A percentile compares a stretch with the other conserved stretches of the same genome.
Evolutionary conservation across 2,329 filamentous ascomycete genomes (phyloP).

Genomic region (Stagonosporopsis chrysanthemi): DNA sequence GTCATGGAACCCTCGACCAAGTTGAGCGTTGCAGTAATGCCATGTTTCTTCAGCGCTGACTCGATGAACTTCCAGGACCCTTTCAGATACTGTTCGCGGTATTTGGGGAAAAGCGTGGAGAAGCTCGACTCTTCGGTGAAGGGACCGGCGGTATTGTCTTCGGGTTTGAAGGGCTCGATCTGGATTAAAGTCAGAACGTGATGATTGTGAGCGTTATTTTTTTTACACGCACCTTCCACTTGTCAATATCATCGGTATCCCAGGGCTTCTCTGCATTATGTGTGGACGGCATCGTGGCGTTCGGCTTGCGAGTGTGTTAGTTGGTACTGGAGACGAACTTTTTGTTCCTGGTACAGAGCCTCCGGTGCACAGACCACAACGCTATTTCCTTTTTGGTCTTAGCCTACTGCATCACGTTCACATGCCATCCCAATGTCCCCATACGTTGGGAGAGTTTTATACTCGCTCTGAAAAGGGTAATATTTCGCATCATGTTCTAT

Average conservation of each 20-base stretch:
- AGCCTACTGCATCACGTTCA: constrained; percentile 1
- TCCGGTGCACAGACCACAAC: background rate
- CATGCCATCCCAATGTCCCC: background rate
- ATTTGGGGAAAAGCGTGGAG: constrained; percentile 87
- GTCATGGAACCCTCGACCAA: constrained; percentile 96
- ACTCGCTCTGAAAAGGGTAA: background rate
- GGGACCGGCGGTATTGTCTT: constrained; percentile 83
- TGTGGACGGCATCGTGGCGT: constrained; percentile 77
- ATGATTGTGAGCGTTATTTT: background rate
- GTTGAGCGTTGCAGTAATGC: constrained; percentile 91
- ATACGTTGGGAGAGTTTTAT: background rate
- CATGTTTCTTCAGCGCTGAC: constrained; percentile 81
- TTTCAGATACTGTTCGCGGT: constrained; percentile 91
- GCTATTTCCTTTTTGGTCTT: constrained; percentile 5
- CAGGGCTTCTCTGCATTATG: constrained; percentile 81
- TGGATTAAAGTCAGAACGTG: constrained; percentile 39
- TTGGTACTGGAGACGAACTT: constrained; percentile 6
- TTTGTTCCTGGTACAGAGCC: background rate
- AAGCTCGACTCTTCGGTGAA: constrained; percentile 96
- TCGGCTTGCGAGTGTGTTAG: constrained; percentile 7
- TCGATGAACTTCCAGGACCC: constrained; percentile 94
- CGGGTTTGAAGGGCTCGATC: constrained; percentile 82
- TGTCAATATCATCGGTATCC: constrained; percentile 94
- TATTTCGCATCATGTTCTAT: constrained; percentile 19
- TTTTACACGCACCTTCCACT: constrained; percentile 74